phyloP scores from a whole-genome alignment of 257 asterid genomes.

The Ocimum tenuiflorum region DNA sequence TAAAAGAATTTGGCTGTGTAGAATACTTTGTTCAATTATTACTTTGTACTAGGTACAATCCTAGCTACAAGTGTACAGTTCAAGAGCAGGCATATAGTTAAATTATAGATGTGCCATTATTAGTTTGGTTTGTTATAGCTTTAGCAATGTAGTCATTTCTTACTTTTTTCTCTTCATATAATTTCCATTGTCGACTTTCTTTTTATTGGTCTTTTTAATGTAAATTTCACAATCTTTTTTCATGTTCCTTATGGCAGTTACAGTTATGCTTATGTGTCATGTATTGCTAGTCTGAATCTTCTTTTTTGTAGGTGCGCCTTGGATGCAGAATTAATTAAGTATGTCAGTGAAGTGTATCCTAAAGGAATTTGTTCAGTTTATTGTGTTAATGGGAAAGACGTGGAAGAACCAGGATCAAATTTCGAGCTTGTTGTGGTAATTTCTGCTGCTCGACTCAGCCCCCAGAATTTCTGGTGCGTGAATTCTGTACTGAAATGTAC shows the following conservation, averaged over 20 bases:
- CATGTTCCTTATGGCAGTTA: not conserved
- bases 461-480: conserved; percentile 87
- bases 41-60: too few species aligned
- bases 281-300: conserved; percentile 16
- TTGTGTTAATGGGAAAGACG: conserved; percentile 71
- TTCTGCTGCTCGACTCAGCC: conserved; percentile 87
- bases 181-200: not conserved
- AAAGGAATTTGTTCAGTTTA: conserved; percentile 84
- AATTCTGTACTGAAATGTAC: conserved; percentile 3
- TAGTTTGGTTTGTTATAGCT: not conserved
- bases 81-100: not conserved
- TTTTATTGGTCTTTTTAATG: not conserved
- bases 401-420: conserved; percentile 74
- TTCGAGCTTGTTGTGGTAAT: conserved; percentile 90
- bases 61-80: not conserved
- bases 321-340: conserved; percentile 79
- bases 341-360: conserved; percentile 82
- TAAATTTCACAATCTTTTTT: not conserved
- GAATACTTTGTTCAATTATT: too few species aligned
- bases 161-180: not conserved
- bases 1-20: too few species aligned
- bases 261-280: conserved; percentile 19
- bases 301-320: conserved; percentile 52
- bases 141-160: not conserved
- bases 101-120: not conserved